Conservation (phyloP, 1,284 basidiomycete species). For the Ganoderma lingzhi region DNA sequence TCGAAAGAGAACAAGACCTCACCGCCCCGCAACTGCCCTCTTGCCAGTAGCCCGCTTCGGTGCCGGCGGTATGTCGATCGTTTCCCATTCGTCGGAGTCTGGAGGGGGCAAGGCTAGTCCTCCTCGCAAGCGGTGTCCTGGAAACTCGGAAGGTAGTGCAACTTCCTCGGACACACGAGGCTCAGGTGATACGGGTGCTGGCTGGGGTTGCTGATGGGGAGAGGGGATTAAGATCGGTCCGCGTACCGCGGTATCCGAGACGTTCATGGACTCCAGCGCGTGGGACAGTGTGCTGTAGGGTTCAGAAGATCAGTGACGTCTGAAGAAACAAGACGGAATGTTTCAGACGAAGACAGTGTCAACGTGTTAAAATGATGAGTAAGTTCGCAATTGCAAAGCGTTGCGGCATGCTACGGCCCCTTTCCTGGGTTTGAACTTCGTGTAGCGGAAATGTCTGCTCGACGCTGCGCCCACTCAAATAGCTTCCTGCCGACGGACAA, state of each 20-base stretch:
- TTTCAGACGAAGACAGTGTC: background rate
- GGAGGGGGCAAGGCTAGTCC: constrained; percentile 52
- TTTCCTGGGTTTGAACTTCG: background rate
- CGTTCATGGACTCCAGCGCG: constrained; percentile 35
- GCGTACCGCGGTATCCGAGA: constrained; percentile 24
- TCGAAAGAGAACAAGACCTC: background rate
- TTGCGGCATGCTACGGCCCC: no score
- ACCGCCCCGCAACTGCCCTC: constrained; percentile 6
- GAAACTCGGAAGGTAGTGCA: background rate
- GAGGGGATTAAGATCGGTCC: constrained; percentile 4
- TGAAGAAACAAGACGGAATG: background rate
- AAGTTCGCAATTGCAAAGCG: background rate
- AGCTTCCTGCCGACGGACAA: background rate
- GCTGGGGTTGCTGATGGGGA: background rate
- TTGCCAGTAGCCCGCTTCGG: constrained; percentile 32
- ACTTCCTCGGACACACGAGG: background rate
- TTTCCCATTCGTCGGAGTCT: constrained; percentile 57
- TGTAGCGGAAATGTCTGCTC: background rate
- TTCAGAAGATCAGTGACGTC: background rate
- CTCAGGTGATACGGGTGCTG: background rate
- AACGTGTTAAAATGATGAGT: background rate
- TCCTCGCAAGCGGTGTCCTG: constrained; percentile 8
- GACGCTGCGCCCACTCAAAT: background rate
- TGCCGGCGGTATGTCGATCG: constrained; percentile 50
- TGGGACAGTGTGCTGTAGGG: constrained; percentile 34